phyloP scores from a whole-genome alignment of 306 rosid genomes.

The Trichosanthes cucumerina region DNA sequence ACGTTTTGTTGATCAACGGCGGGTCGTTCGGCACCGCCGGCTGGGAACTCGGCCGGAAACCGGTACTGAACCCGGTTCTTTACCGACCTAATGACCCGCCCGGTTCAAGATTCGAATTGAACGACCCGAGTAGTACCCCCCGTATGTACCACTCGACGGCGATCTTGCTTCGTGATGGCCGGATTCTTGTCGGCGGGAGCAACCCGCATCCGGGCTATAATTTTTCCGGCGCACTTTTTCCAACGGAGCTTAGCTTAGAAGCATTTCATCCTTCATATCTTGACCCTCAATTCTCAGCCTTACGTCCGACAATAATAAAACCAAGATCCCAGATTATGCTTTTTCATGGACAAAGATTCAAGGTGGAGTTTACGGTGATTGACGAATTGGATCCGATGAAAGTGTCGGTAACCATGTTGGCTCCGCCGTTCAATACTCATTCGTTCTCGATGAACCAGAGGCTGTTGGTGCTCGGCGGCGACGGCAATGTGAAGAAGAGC shows the following conservation, averaged over 20 bases:
- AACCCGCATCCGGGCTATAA: conserved; percentile 29
- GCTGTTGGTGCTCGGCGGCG: conserved; percentile 16
- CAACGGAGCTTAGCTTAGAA: conserved; percentile 8
- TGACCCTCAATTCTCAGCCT: neutral
- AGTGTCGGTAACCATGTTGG: conserved; percentile 27
- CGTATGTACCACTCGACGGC: conserved; percentile 45
- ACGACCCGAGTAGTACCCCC: conserved; percentile 6
- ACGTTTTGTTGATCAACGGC: conserved; percentile 35
- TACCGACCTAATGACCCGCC: conserved; percentile 14
- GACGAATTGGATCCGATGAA: neutral
- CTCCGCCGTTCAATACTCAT: conserved; percentile 47
- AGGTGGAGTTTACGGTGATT: neutral
- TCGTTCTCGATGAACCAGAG: conserved; percentile 47
- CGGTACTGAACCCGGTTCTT: conserved; percentile 22
- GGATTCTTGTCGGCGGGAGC: conserved; percentile 37
- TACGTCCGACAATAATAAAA: neutral
- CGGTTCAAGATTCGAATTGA: conserved; percentile 11
- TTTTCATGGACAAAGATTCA: neutral
- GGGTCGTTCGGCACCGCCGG: conserved; percentile 29
- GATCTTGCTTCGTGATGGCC: conserved; percentile 32
- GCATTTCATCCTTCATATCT: conserved; percentile 10
- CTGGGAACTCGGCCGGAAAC: conserved; percentile 28
- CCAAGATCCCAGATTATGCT: neutral
- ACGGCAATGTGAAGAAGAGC: neutral
- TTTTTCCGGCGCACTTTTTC: conserved; percentile 16